Evolutionary conservation across 805 yeast species (phyloP), one percentile per base, ranked within the genome.

Genomic region (Yarrowia osloensis): DNA sequence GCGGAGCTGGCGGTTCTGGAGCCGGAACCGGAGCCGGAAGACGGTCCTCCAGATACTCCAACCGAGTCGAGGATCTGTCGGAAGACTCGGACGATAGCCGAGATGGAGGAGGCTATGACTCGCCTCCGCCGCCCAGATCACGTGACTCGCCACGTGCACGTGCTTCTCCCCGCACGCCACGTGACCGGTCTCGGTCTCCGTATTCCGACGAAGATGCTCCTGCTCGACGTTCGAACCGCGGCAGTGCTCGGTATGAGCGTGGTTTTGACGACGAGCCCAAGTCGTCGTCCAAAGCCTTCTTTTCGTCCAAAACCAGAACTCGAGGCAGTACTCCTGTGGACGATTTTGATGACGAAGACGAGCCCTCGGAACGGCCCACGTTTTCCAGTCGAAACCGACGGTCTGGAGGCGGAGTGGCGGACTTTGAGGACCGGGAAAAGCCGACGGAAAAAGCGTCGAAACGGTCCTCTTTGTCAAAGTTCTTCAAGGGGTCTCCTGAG

Each of bases 291-390:
- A 54, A 54, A 22, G 33, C 39, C 9, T 61, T 61, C 17, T 61
- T 33, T 28, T 61, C 66, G n/a, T 61, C 66, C 28, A 61, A 61
- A 22, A 61, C 66, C 2, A 40, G 66, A 39, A 29, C 49, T 0
- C 19, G 61, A 35, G 61, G 61, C 4, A 24, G 33, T 33, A 54
- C 61, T 2, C 61, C 61, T 4, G 57, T 13, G 6, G 57, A 50
- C 40, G 57, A 50, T 9, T 21, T 4, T 13, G 61, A 54, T n/a
- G 61, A 54, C 6, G 44, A 31, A 22, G 37, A 57, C 22, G 46
- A 28, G 24, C 15, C 33, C 13, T 17, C 24, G 0, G 46, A 37
- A 7, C 33, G 35, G 12, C 26, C 62, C 11, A 37, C 22, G 49
- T 57, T 33, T 29, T 57, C 63, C 9, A n/a, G 28, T 15, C 63